Evolutionary conservation across 371 early-diverging fungal species (phyloP).

Genomic region (Mucor sp.): DNA sequence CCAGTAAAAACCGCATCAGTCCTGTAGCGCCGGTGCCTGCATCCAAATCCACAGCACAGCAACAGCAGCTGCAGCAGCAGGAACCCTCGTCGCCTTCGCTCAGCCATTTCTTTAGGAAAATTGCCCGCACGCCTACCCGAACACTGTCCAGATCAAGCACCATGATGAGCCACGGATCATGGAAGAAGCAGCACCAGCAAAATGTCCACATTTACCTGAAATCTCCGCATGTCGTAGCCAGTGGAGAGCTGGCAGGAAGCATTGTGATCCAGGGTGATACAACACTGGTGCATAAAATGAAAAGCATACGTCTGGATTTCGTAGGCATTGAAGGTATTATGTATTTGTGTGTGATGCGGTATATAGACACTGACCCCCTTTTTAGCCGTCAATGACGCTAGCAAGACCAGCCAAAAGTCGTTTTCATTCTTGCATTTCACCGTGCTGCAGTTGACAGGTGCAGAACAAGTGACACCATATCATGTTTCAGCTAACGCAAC

Average conservation of each 20-base stretch:
- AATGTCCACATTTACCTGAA: constrained; percentile 29
- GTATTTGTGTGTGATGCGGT: background rate
- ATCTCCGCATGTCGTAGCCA: constrained; percentile 38
- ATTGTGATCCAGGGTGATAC: constrained; percentile 17
- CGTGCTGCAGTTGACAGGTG: background rate
- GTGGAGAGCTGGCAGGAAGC: constrained; percentile 30
- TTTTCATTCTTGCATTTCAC: background rate
- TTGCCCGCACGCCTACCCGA: background rate
- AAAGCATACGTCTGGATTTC: constrained; percentile 10
- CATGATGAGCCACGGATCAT: background rate
- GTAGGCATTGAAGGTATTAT: constrained; percentile 27
- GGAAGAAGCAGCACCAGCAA: constrained; percentile 1
- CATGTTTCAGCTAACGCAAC: background rate
- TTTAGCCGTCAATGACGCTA: constrained; percentile 1
- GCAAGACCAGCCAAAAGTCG: background rate
- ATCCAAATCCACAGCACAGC: background rate
- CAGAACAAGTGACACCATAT: background rate
- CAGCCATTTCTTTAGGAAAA: background rate
- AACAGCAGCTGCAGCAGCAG: background rate
- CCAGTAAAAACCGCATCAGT: background rate
- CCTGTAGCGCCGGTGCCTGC: background rate
- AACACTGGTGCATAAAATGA: background rate
- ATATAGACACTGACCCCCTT: too few relatives aligned
- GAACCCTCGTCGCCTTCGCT: background rate
- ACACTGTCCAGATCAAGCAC: background rate